Evolutionary conservation across 2,329 filamentous ascomycete genomes (phyloP), one percentile per base, ranked within the genome.

Genomic region (Aspergillus unguis): DNA sequence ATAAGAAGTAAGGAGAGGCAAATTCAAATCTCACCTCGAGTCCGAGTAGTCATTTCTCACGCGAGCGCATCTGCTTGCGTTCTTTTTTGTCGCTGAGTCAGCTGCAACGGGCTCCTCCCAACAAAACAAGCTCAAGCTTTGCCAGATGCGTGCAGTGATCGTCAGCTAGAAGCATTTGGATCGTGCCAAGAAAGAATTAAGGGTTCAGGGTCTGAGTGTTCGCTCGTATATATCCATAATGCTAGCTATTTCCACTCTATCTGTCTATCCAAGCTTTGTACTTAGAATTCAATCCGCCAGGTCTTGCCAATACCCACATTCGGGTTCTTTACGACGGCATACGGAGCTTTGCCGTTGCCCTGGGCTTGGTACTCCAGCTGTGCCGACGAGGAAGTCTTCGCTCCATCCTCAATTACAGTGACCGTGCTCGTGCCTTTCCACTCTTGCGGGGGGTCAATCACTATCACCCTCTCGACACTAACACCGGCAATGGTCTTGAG

Each of bases 401-500:
- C 61, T n/a, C 69, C 67, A 82, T 80, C 63, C 70, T 80, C 72
- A 7, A 68, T 66, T 29, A 78, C 68, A 5, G 65, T 67, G 1
- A 85, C 85, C 58, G 77, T 79, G 57, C 73, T 77, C 75, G 83
- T 86, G 44, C 74, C 75, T 57, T 81, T 81, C 92, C 91, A 96
- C 23, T 75, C 73, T 32, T 80, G 76, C 1, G 90, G 88, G 2
- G 89, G 90, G 41, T 89, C 90, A 23, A 97, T 84, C 44, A 99
- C 64, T 43, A 97, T 78, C 50, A 97, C 81, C 74, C 87, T 91
- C 75, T 96, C 91, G 1, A 97, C 84, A 6, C 80, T 76, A 3
- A 97, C 90, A 41, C 82, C 78, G 29, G 81, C 79, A 87, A 96
- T 95, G 5, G 75, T 78, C 78, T 92, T 88, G 57, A 92, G 73